These are phyloP conservation scores for Gossypium longicalyx DNA, from an alignment of 345 rosid species.

Conservation along the genomic window DNA sequence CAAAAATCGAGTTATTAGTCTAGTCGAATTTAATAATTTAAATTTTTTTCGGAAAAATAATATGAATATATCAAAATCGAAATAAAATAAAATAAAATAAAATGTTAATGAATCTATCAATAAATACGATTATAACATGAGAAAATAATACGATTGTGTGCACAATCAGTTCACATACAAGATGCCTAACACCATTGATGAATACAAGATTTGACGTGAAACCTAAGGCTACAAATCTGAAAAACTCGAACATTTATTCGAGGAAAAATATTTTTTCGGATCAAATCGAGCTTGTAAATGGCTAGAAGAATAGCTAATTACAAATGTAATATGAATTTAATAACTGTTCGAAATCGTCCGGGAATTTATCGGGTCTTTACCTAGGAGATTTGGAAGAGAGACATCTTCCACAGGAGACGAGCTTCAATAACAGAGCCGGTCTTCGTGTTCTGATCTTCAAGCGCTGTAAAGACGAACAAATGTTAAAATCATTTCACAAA, in stretches of 20 bases:
- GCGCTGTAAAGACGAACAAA: constrained; percentile 40
- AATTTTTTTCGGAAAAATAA: too few species aligned
- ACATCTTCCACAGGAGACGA: constrained; percentile 69
- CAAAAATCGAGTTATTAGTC: too few species aligned
- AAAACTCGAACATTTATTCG: background rate
- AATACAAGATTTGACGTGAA: background rate
- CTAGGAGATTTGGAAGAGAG: constrained; percentile 56
- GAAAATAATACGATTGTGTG: background rate
- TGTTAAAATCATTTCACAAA: background rate
- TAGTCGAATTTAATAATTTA: too few species aligned
- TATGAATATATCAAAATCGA: too few species aligned
- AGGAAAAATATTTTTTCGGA: background rate
- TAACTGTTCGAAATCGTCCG: constrained; percentile 15
- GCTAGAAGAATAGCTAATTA: constrained; percentile 37
- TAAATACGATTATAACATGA: too few species aligned
- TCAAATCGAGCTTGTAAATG: constrained; percentile 21
- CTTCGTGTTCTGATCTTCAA: constrained; percentile 54
- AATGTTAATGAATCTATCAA: too few species aligned
- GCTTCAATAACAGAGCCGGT: constrained; percentile 61
- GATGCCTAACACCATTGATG: background rate
- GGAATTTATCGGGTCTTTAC: constrained; percentile 27
- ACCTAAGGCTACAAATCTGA: background rate
- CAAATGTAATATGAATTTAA: constrained; percentile 23
- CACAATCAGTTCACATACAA: too few species aligned
- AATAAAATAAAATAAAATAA: too few species aligned